A percentile compares a stretch with the other conserved stretches of the same genome.
phyloP scores from a whole-genome alignment of 2,329 filamentous ascomycete species.

The Macroventuria anomochaeta region DNA sequence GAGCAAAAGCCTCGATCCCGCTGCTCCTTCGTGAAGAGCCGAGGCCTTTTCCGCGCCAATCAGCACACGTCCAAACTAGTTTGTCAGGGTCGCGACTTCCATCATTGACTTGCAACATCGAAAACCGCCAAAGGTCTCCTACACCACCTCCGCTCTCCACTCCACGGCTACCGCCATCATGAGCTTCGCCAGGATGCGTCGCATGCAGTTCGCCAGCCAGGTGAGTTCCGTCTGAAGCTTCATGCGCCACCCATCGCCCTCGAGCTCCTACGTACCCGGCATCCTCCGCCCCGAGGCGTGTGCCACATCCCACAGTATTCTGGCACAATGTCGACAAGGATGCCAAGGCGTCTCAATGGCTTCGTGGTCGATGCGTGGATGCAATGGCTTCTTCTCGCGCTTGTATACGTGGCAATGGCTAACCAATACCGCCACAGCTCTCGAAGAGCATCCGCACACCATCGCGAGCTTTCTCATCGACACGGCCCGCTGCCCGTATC shows the following conservation, averaged over 20 bases:
- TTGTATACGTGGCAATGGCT: constrained; percentile 35
- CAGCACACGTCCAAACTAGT: constrained; percentile 25
- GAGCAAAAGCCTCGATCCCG: constrained; percentile 22
- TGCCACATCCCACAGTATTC: constrained; percentile 31
- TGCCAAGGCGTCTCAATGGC: constrained; percentile 5
- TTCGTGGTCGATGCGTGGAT: not conserved
- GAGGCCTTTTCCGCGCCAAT: constrained; percentile 41
- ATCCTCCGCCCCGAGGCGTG: constrained; percentile 36
- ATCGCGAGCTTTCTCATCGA: constrained; percentile 83
- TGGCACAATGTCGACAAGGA: constrained; percentile 13
- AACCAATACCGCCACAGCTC: constrained; percentile 58
- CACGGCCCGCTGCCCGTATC: constrained; percentile 81
- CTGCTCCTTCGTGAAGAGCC: constrained; percentile 29
- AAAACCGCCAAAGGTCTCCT: constrained; percentile 33
- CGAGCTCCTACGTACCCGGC: constrained; percentile 23
- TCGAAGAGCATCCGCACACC: constrained; percentile 68
- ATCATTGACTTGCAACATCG: constrained; percentile 34
- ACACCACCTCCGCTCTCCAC: constrained; percentile 34
- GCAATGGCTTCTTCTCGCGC: not conserved
- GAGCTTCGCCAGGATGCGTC: constrained; percentile 51
- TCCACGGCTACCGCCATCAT: constrained; percentile 42
- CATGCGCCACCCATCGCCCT: constrained; percentile 18
- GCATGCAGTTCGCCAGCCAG: constrained; percentile 48
- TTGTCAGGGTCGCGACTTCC: constrained; percentile 29
- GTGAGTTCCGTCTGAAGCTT: constrained; percentile 34